Percentiles rank a stretch among this genome's conserved stretches.
phyloP scores from a whole-genome alignment of 2,329 filamentous ascomycete species.

The Colletotrichum melonis region DNA sequence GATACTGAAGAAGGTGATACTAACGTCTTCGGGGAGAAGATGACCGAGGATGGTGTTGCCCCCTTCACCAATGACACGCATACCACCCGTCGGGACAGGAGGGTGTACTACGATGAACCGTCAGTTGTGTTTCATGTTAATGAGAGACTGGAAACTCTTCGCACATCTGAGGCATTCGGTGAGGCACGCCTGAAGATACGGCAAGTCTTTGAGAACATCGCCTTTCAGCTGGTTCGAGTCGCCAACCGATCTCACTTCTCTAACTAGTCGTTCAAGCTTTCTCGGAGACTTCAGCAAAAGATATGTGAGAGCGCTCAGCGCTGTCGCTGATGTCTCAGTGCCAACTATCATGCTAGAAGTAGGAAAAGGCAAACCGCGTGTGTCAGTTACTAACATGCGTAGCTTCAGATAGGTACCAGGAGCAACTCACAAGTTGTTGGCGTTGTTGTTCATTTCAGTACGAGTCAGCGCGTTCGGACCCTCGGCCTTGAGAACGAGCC shows the following conservation, averaged over 20 bases:
- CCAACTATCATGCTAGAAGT: constrained; percentile 41
- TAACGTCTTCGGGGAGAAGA: constrained; percentile 46
- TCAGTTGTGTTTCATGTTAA: neutral
- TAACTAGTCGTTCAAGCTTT: constrained; percentile 42
- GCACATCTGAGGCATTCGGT: constrained; percentile 48
- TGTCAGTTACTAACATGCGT: neutral
- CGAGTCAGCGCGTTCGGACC: neutral
- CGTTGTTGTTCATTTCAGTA: constrained; percentile 11
- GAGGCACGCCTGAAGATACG: constrained; percentile 52
- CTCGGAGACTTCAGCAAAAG: constrained; percentile 44
- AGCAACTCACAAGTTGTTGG: constrained; percentile 7
- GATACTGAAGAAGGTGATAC: neutral
- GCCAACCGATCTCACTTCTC: constrained; percentile 52
- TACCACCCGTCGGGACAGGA: constrained; percentile 38
- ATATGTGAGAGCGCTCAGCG: constrained; percentile 41
- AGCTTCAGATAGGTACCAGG: neutral
- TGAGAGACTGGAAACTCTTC: neutral
- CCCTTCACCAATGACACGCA: constrained; percentile 43
- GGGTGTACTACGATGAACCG: constrained; percentile 50
- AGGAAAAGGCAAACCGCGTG: neutral
- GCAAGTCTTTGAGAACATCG: constrained; percentile 38
- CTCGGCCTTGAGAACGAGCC: constrained; percentile 1
- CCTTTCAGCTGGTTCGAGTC: constrained; percentile 49
- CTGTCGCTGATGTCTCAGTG: constrained; percentile 47
- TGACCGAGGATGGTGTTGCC: constrained; percentile 45